These are phyloP conservation scores for Lachancea quebecensis DNA, from an alignment of 805 yeast species.

Conservation along the genomic window DNA sequence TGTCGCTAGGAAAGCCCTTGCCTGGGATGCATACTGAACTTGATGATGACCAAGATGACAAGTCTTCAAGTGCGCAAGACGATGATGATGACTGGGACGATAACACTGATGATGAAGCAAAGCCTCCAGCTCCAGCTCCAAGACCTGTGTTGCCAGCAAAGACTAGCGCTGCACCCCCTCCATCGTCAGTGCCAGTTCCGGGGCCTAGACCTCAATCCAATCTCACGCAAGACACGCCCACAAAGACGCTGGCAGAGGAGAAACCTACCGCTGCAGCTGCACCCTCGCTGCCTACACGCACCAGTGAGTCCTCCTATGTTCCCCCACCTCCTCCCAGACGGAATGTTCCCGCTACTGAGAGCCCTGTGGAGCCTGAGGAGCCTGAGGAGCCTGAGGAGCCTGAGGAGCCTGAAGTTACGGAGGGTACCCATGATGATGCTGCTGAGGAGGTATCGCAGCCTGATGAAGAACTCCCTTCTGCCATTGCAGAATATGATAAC, in stretches of 20 bases:
- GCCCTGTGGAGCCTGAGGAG: too few relatives aligned
- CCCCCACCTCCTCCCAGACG: slow-evolving; percentile 30
- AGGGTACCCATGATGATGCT: background rate
- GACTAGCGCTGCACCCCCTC: slow-evolving; percentile 22
- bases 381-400: background rate
- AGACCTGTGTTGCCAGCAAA: slow-evolving; percentile 6
- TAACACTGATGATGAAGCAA: background rate
- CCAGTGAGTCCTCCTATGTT: slow-evolving; percentile 14
- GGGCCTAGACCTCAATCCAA: slow-evolving; percentile 13
- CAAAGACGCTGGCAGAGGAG: slow-evolving; percentile 23
- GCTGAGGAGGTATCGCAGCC: slow-evolving; percentile 9
- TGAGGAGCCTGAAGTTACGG: background rate
- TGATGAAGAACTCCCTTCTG: slow-evolving; percentile 35
- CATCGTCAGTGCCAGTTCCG: slow-evolving; percentile 13
- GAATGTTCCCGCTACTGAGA: slow-evolving; percentile 12
- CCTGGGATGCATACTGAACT: slow-evolving; percentile 30
- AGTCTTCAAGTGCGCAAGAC: slow-evolving; percentile 22
- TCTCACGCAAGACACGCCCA: slow-evolving; percentile 19
- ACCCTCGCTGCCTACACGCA: slow-evolving; percentile 14
- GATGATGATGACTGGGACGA: slow-evolving; percentile 17
- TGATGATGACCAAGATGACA: slow-evolving; percentile 19
- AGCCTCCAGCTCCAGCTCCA: slow-evolving; percentile 1
- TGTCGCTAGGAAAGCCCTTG: slow-evolving; percentile 26
- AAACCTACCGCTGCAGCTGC: slow-evolving; percentile 14
- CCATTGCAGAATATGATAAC: slow-evolving; percentile 81